A percentile compares a stretch with the other conserved stretches of the same genome.
phyloP scores from a whole-genome alignment of 371 early-diverging fungal species.

The Circinella umbellata region DNA sequence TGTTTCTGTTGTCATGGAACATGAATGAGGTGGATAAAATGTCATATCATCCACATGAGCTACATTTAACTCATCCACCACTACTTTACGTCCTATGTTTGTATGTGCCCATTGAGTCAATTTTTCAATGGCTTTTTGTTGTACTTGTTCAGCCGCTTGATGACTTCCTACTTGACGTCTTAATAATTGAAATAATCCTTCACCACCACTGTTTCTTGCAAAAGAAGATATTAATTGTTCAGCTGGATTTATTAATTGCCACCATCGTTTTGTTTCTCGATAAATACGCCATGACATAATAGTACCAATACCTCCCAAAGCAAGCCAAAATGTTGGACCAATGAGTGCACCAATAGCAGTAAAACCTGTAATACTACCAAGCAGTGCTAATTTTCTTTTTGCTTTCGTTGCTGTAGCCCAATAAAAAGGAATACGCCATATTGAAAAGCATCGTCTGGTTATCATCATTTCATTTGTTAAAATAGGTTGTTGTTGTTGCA shows the following conservation, averaged over 20 bases:
- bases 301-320: constrained; percentile 36
- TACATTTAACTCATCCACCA: constrained; percentile 30
- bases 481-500: no score
- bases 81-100: constrained; percentile 24
- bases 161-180: constrained; percentile 33
- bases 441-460: constrained; percentile 23
- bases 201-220: background rate
- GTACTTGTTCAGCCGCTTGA: constrained; percentile 32
- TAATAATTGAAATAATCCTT: constrained; percentile 12
- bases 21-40: constrained; percentile 28
- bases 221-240: background rate
- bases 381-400: constrained; percentile 27
- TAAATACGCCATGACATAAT: constrained; percentile 39
- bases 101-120: constrained; percentile 31
- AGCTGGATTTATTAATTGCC: constrained; percentile 26
- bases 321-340: constrained; percentile 41
- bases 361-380: constrained; percentile 27
- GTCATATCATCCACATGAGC: constrained; percentile 34
- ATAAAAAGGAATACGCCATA: constrained; percentile 36
- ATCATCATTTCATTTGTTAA: background rate
- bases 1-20: constrained; percentile 2
- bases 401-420: constrained; percentile 29
- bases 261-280: constrained; percentile 34
- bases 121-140: constrained; percentile 33
- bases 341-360: constrained; percentile 30